Evolutionary conservation across 1,284 basidiomycete species (phyloP).

Genomic region (Blastosporella zonata): DNA sequence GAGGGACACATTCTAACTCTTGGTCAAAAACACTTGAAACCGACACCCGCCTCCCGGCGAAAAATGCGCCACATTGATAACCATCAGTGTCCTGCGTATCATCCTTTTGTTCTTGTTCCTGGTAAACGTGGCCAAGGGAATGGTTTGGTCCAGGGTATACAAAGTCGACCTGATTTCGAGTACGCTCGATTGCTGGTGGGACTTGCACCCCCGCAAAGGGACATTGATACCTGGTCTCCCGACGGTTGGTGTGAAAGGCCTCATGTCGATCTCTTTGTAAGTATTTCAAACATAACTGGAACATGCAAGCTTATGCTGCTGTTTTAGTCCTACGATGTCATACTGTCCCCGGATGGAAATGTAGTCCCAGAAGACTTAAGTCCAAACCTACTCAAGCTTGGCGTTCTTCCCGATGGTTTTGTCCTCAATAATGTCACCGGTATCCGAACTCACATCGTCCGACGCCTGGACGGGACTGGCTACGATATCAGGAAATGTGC

Average conservation of each 20-base stretch:
- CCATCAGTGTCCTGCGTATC: conserved; percentile 72
- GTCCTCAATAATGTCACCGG: conserved; percentile 76
- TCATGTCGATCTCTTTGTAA: conserved; percentile 67
- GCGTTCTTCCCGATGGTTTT: conserved; percentile 64
- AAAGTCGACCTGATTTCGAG: conserved; percentile 70
- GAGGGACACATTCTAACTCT: conserved; percentile 89
- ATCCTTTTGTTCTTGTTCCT: conserved; percentile 36
- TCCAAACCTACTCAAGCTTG: conserved; percentile 66
- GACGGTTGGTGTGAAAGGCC: conserved; percentile 75
- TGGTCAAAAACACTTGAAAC: conserved; percentile 48
- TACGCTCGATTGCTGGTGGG: conserved; percentile 72
- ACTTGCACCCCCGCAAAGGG: conserved; percentile 43
- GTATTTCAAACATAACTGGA: conserved; percentile 40
- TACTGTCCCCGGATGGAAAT: conserved; percentile 62
- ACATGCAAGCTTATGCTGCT: conserved; percentile 1
- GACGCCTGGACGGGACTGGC: conserved; percentile 77
- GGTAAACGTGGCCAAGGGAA: conserved; percentile 31
- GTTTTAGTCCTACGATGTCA: conserved; percentile 71
- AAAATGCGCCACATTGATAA: conserved; percentile 63
- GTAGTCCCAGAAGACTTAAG: conserved; percentile 63
- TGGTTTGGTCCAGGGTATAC: conserved; percentile 66
- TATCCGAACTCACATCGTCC: conserved; percentile 72
- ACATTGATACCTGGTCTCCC: conserved; percentile 57
- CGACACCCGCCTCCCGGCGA: conserved; percentile 55
- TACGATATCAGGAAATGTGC: conserved; percentile 82